Evolutionary conservation across 495 filamentous ascomycete species (phyloP), one percentile per base, ranked within the genome.

Genomic region (Penicillium steckii): DNA sequence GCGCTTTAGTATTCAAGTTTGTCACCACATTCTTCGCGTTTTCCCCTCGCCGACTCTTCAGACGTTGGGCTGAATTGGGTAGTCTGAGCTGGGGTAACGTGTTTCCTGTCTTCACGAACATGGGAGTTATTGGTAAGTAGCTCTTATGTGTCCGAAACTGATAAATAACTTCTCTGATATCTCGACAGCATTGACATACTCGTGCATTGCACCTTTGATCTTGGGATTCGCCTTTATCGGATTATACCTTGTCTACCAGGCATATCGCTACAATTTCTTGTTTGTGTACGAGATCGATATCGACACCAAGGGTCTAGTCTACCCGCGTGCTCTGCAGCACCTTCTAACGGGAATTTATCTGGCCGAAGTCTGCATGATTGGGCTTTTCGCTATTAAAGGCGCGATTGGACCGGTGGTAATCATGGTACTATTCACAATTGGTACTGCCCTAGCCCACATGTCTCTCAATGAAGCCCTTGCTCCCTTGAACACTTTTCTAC

Each of bases 241-340:
- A 46, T 76, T 96, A 48, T 82, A 76, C 46, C 75, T 95, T 42
- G 88, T 96, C 64, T 95, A 95, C 70, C 72, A 94, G 48, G 90
- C 91, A 17, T 96, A 90, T 78, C 82, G 89, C 12, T 96, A 96
- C 78, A 95, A 96, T 66, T 77, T 96, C 63, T 79, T 96, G 44
- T 96, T 93, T 69, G 89, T 94, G 30, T 90, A 87, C 53, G 85
- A 94, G 62, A 81, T 86, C 19, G 57, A 80, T 45, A 83, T 95
- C 68, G 91, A 96, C 69, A 96, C 91, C 21, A 90, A 91, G 51
- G 91, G 91, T 32, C 80, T 90, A 24, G 85, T 94, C 49, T 96
- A 96, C 65, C 89, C 91, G 3, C 82, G 84, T 21, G 91, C 91
- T 10, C 74, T 96, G 23, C 90, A 95, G 64, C 91, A 96, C 61